Base-by-base conservation (phyloP, 352 stramenopile genomes). In the Globisporangium spinosum region DNA sequence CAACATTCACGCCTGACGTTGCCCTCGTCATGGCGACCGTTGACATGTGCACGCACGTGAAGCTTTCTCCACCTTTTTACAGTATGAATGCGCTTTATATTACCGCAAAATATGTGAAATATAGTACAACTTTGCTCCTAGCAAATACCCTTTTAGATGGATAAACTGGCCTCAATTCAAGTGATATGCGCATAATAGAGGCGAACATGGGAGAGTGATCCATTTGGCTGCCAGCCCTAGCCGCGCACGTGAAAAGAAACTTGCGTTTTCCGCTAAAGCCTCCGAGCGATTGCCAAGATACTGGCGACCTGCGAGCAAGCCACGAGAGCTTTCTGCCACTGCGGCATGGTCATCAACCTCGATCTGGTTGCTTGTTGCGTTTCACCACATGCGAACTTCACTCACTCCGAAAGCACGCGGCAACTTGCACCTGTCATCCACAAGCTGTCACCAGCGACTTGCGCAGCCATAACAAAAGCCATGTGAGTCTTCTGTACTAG, bases 1-100 rank as follows among this genome's bases (percentile, higher is more conserved):
- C 43, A 58, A 57, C 59, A 54, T 65, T 65, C 59, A 12, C 43
- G 25, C 59, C 59, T 65, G 59, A 65, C 59, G 59, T 65, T 65
- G 59, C 59, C 59, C 59, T 65, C 59, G 59, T 65, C 40, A 65
- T 65, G 58, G 40, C 58, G 38, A 56, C 58, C 47, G 27, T 65
- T 65, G 59, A 59, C 54, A 59, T 57, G 51, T 29, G 22, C 40
- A 23, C 17, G 17, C 9, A 20, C 43, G 17, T 6, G 43, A 3
- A n/a, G 17, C 5, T 51, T 51, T 23, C 2, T 22, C 2, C 1
- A n/a, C 51, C 51, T 29, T 27, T 32, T 34, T 57, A 34, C 3
- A 32, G 0, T 17, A 34, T 3, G 1, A 3, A 57, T 10, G 0
- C 10, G 22, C 0, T 51, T 29, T 20, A 1, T 20, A 20, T 27